phyloP scores from a whole-genome alignment of 805 yeast species.

The Metschnikowia koreensis region DNA sequence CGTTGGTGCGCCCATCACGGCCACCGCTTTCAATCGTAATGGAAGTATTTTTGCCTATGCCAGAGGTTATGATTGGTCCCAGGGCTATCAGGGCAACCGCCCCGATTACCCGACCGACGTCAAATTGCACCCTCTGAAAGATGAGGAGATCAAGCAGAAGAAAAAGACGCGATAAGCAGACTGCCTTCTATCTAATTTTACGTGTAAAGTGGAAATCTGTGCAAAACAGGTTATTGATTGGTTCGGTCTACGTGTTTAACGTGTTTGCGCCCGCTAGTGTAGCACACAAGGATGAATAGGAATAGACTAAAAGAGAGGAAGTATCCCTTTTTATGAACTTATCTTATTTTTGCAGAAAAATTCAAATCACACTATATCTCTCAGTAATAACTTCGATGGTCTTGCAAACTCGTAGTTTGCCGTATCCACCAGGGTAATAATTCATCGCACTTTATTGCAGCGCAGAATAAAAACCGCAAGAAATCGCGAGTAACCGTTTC shows the following conservation, averaged over 20 bases:
- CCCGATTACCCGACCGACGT: slow-evolving; percentile 73
- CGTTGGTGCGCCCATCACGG: slow-evolving; percentile 65
- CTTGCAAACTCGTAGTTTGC: not conserved
- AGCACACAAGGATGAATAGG: not conserved
- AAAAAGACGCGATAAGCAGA: slow-evolving; percentile 21
- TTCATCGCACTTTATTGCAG: not conserved
- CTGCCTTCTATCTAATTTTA: not conserved
- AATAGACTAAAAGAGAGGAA: too few relatives aligned
- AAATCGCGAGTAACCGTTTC: not conserved
- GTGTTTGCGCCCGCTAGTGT: too few relatives aligned
- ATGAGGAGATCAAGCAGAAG: slow-evolving; percentile 76
- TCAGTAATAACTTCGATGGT: not conserved
- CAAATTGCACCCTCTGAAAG: slow-evolving; percentile 80
- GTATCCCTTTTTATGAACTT: too few relatives aligned
- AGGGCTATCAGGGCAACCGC: slow-evolving; percentile 77
- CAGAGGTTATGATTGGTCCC: slow-evolving; percentile 91
- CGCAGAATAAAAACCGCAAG: not conserved
- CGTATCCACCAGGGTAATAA: not conserved
- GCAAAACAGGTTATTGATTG: too few relatives aligned
- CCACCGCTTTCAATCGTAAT: slow-evolving; percentile 74
- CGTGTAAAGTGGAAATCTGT: too few relatives aligned
- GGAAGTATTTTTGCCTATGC: slow-evolving; percentile 92
- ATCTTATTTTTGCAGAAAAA: too few relatives aligned
- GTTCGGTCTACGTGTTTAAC: too few relatives aligned
- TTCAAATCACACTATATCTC: not conserved